Base-by-base conservation (phyloP, 2,329 filamentous ascomycete genomes). In the Cercospora beticola region DNA sequence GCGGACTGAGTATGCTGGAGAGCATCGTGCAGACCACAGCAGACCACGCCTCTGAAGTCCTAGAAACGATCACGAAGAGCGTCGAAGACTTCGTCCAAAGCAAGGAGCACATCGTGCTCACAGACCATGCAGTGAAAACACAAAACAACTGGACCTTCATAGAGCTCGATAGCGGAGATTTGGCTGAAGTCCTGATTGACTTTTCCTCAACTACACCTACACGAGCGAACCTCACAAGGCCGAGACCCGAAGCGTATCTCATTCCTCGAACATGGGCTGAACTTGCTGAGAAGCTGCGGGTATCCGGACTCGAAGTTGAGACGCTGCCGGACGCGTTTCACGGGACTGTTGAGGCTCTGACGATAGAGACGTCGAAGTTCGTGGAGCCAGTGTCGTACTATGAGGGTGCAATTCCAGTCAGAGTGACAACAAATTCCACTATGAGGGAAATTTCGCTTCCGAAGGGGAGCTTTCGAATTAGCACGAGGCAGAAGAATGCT, bases 401-500 rank as follows among this genome's bases (percentile, higher is more conserved):
- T 61, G 78, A 81, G 59, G 79, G 79, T 5, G 71, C 71, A 5
- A 70, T 80, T 0, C 60, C 77, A 18, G 77, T 77, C 14, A 77
- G 72, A 0, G 77, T 80, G 0, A 79, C 76, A 0, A 78, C 76
- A 0, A 74, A 76, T 23, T 73, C 74, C 1, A 67, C 74, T 16
- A 68, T 64, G 3, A 74, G 70, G 26, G 71, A 76, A 2, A 70
- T 81, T 3, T 68, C 67, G 9, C 64, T 80, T 31, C 78, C 78
- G 0, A 71, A 71, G 5, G 78, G 79, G 1, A 79, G 77, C 31
- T 81, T 78, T 65, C 75, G 73, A 18, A 73, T 81, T 9, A 76
- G 73, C 40, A 76, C 74, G 26, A 72, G 72, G 65, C 79, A 81
- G 73, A 80, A 79, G 71, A 80, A 80, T 46, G 77, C 78, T 0